These are phyloP conservation scores for Rhizopus arrhizus DNA, from an alignment of 371 early-diverging fungal genomes.

Conservation along the genomic window DNA sequence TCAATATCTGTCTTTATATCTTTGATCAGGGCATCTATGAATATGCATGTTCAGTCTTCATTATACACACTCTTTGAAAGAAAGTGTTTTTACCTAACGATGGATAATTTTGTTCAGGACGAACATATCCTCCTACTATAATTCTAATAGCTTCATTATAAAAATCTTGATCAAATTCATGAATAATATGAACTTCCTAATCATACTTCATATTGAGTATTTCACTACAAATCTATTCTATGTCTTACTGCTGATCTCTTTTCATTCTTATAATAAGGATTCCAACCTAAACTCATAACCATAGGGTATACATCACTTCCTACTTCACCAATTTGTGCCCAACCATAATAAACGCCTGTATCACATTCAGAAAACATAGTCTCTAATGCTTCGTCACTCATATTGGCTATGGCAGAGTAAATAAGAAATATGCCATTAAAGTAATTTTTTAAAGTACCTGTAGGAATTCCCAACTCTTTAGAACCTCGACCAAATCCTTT, in stretches of 20 bases:
- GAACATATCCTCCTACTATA: conserved; percentile 87
- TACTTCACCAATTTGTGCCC: conserved; percentile 73
- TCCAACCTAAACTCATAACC: conserved; percentile 99
- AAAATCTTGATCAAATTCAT: conserved; percentile 85
- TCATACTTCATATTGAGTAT: background rate
- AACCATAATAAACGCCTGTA: conserved; percentile 95
- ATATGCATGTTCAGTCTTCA: background rate
- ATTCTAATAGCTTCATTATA: conserved; percentile 85
- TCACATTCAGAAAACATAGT: conserved; percentile 64
- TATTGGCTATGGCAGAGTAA: conserved; percentile 72
- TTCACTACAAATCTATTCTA: background rate
- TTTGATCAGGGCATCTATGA: conserved; percentile 15
- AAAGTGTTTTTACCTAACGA: conserved; percentile 65
- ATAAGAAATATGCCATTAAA: background rate
- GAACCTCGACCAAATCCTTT: conserved; percentile 95
- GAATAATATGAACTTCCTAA: conserved; percentile 94
- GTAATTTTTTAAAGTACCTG: conserved; percentile 62
- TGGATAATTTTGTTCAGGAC: conserved; percentile 89
- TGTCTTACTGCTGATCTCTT: conserved; percentile 81
- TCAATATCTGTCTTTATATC: conserved; percentile 92
- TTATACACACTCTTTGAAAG: background rate
- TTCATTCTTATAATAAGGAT: conserved; percentile 97
- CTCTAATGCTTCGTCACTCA: conserved; percentile 79
- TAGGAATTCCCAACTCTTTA: conserved; percentile 96
- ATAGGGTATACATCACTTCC: conserved; percentile 77